phyloP scores from a whole-genome alignment of 176 grass and related monocot species.

The Oryza rufipogon region DNA sequence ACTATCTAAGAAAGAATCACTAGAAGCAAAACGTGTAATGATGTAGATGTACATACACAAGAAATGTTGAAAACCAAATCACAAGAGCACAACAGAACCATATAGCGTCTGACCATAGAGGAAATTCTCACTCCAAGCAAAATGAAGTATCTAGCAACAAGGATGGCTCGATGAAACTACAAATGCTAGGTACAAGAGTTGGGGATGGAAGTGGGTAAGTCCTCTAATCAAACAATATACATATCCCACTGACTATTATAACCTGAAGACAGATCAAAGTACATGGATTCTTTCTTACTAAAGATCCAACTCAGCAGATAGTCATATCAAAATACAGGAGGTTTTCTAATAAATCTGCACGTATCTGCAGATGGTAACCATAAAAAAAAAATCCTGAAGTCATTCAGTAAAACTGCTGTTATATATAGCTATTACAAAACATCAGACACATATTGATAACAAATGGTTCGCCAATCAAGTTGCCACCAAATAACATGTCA shows the following conservation, averaged over 20 bases:
- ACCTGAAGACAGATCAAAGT: not conserved
- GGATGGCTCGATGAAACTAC: not conserved
- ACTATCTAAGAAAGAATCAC: not conserved
- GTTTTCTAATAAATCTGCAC: not conserved
- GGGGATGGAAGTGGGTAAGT: not conserved
- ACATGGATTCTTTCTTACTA: not conserved
- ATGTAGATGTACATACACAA: no score
- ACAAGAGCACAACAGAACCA: no score
- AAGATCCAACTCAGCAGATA: not conserved
- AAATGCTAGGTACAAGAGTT: not conserved
- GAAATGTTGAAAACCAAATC: no score
- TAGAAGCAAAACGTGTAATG: not conserved
- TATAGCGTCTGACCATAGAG: not conserved
- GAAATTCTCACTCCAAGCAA: not conserved
- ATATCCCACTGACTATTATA: not conserved
- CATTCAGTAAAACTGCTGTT: not conserved
- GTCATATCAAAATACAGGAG: not conserved
- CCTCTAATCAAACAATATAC: not conserved
- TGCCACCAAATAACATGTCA: conserved; percentile 11
- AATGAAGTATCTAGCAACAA: not conserved
- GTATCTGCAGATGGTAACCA: not conserved
- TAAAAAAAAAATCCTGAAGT: not conserved
- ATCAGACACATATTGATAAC: not conserved
- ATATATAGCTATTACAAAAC: conserved; percentile 16
- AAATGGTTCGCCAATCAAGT: not conserved